These are phyloP conservation scores for Yueomyces sinensis DNA, from an alignment of 805 yeast genomes.

Conservation along the genomic window DNA sequence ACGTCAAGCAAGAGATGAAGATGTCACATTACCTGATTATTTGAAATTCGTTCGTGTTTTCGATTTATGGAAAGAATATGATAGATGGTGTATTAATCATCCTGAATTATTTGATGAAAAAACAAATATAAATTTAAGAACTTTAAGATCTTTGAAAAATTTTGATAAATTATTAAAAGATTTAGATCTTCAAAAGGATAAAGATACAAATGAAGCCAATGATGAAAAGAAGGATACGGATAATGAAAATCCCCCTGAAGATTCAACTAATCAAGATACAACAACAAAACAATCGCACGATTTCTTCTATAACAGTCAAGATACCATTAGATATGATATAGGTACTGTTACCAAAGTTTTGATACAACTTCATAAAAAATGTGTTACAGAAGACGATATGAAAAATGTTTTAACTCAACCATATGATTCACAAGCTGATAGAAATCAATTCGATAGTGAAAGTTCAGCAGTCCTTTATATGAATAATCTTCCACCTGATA, in stretches of 20 bases:
- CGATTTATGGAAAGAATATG: constrained; percentile 62
- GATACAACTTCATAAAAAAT: constrained; percentile 18
- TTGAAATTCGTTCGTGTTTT: constrained; percentile 65
- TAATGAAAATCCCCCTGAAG: background rate
- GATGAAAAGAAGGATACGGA: background rate
- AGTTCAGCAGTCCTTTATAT: constrained; percentile 67
- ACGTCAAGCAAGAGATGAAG: constrained; percentile 69
- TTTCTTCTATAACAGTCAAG: background rate
- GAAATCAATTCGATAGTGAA: constrained; percentile 52
- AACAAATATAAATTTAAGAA: background rate
- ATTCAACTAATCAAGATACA: background rate
- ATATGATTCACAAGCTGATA: constrained; percentile 64
- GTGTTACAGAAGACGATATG: constrained; percentile 34
- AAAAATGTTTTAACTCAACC: constrained; percentile 54
- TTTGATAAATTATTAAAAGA: constrained; percentile 23
- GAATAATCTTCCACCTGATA: constrained; percentile 71
- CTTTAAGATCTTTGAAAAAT: constrained; percentile 7
- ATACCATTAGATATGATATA: constrained; percentile 4
- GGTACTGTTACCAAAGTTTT: constrained; percentile 12
- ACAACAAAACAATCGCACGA: background rate
- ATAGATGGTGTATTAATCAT: constrained; percentile 54
- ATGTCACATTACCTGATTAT: constrained; percentile 57
- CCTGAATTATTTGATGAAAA: constrained; percentile 23
- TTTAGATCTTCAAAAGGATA: constrained; percentile 22
- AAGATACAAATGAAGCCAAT: background rate